Conservation (phyloP, 1,139 yeast genomes). For the Kazachstania sp. region DNA sequence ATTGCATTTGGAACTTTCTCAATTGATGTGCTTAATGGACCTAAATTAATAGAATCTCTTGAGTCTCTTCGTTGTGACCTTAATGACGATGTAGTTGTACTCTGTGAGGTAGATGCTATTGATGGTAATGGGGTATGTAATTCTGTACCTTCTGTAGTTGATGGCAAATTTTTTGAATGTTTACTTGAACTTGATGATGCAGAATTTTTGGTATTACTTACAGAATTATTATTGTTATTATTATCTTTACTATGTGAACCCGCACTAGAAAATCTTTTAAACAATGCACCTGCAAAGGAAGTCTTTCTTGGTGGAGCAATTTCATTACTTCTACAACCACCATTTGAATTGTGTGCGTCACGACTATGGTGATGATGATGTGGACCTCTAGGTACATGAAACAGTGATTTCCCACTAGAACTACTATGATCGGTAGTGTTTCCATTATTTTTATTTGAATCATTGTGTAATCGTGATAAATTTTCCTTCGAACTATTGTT, state of each 20-base stretch:
- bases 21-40: not conserved
- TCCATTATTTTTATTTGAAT: not conserved
- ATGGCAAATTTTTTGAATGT: not conserved
- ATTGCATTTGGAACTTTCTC: conserved; percentile 2
- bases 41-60: not conserved
- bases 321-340: not conserved
- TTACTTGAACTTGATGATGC: not conserved
- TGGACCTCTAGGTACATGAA: not conserved
- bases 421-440: not conserved
- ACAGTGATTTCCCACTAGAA: not conserved
- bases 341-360: not conserved
- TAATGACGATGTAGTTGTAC: not conserved
- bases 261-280: conserved; percentile 18
- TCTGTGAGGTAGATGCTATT: not conserved
- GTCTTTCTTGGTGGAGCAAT: conserved; percentile 16
- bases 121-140: not conserved
- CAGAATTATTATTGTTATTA: not conserved
- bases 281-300: conserved; percentile 21
- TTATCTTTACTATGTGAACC: not conserved
- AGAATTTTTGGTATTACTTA: not conserved
- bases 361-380: conserved; percentile 1
- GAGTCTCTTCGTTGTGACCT: not conserved
- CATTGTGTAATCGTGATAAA: not conserved
- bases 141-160: not conserved
- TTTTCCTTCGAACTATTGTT: not conserved